Percentiles rank a stretch among this genome's conserved stretches.
These are phyloP conservation scores for Phycomyces blakesleeanus DNA, from an alignment of 192 early-diverging fungal genomes.

Conservation along the genomic window DNA sequence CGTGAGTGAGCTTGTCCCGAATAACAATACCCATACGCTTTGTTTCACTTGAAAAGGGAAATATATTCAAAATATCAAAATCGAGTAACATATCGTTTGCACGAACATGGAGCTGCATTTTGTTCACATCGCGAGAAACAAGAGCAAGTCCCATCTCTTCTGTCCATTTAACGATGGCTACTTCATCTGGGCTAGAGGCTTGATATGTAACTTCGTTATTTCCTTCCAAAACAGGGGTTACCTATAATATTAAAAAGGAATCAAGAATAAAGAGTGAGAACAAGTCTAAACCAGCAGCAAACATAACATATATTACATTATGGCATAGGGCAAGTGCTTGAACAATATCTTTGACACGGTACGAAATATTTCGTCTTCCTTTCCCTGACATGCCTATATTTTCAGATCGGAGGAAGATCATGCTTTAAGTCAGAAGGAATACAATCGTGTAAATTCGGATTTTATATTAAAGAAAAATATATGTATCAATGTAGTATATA, in stretches of 20 bases:
- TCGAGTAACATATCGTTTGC: constrained; percentile 51
- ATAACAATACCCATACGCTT: constrained; percentile 98
- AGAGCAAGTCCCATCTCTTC: constrained; percentile 79
- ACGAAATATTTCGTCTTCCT: constrained; percentile 76
- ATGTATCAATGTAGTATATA: too few relatives aligned
- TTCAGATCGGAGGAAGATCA: not conserved
- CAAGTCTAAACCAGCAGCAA: too few relatives aligned
- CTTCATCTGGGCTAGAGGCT: constrained; percentile 95
- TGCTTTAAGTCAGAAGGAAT: too few relatives aligned
- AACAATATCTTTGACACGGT: constrained; percentile 84
- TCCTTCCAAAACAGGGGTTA: constrained; percentile 63
- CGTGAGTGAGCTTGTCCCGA: constrained; percentile 60
- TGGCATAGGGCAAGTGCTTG: constrained; percentile 87
- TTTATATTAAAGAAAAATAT: too few relatives aligned
- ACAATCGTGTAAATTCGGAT: too few relatives aligned
- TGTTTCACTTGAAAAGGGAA: constrained; percentile 94
- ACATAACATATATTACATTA: constrained; percentile 52
- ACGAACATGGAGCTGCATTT: constrained; percentile 62
- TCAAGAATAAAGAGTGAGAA: too few relatives aligned
- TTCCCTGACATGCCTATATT: constrained; percentile 43
- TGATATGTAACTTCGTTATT: constrained; percentile 78
- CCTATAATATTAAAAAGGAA: constrained; percentile 27
- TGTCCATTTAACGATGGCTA: constrained; percentile 93
- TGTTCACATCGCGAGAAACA: constrained; percentile 69
- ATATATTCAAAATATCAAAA: constrained; percentile 84